These are phyloP conservation scores for Rubroboletus pulcherrimus DNA, from an alignment of 768 basidiomycete species.

Conservation along the genomic window DNA sequence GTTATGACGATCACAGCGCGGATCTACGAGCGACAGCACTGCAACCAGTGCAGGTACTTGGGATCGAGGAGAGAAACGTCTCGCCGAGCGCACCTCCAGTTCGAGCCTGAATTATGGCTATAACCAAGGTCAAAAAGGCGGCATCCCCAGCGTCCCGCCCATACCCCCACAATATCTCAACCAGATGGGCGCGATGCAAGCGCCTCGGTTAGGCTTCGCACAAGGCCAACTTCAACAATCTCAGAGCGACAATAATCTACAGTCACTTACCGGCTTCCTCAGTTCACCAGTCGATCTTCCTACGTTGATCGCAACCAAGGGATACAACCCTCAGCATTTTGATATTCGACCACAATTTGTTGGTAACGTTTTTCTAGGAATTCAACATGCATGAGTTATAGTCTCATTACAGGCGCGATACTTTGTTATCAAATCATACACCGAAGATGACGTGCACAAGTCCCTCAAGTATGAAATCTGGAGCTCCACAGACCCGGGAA, in stretches of 20 bases:
- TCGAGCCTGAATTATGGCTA: conserved; percentile 66
- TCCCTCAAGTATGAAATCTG: conserved; percentile 97
- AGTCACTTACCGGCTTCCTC: conserved; percentile 45
- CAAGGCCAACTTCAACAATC: conserved; percentile 27
- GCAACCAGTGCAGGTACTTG: conserved; percentile 43
- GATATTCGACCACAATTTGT: conserved; percentile 79
- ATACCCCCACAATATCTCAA: conserved; percentile 74
- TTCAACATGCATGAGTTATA: background rate
- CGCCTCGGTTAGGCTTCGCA: conserved; percentile 38
- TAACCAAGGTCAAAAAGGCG: conserved; percentile 35
- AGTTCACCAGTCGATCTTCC: conserved; percentile 80
- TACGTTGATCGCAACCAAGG: conserved; percentile 79
- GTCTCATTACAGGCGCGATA: conserved; percentile 65
- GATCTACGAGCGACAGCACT: conserved; percentile 27
- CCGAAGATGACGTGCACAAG: conserved; percentile 99
- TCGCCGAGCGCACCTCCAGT: conserved; percentile 59
- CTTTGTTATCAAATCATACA: conserved; percentile 99
- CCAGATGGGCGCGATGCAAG: conserved; percentile 39
- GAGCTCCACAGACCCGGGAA: conserved; percentile 96
- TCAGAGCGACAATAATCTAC: conserved; percentile 29
- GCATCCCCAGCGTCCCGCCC: conserved; percentile 63
- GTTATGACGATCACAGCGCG: conserved; percentile 34
- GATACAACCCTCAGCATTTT: conserved; percentile 86
- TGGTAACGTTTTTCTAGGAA: conserved; percentile 28
- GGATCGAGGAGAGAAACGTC: conserved; percentile 64